A percentile compares a stretch with the other conserved stretches of the same genome.
phyloP scores from a whole-genome alignment of 2,329 filamentous ascomycete species.

The Fusarium siculi region DNA sequence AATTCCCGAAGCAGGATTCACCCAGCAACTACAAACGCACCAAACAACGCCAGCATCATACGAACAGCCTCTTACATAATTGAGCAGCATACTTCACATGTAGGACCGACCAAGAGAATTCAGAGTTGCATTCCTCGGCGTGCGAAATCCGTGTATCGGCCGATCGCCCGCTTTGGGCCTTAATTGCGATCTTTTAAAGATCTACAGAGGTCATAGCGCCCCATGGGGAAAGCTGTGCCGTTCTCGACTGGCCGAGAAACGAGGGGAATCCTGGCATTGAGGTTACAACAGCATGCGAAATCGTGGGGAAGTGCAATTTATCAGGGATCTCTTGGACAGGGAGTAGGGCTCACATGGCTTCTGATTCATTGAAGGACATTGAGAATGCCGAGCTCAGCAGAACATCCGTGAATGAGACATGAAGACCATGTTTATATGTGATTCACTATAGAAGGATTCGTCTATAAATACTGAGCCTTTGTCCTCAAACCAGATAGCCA shows the following conservation, averaged over 20 bases:
- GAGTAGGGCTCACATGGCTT: background rate
- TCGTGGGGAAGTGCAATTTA: background rate
- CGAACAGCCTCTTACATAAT: background rate
- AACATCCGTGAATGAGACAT: background rate
- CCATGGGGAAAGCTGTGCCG: slow-evolving; percentile 21
- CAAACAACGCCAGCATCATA: background rate
- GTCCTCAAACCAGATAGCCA: background rate
- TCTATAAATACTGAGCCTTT: background rate
- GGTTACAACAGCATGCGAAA: background rate
- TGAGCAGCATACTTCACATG: slow-evolving; percentile 22
- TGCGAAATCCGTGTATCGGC: background rate
- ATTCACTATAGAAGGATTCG: background rate
- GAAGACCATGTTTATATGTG: background rate
- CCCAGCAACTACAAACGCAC: background rate
- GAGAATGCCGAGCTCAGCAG: background rate
- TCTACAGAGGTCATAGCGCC: slow-evolving; percentile 10
- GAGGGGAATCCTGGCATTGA: background rate
- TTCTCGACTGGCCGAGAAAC: background rate
- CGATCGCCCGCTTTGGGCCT: slow-evolving; percentile 16
- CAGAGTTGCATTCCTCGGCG: slow-evolving; percentile 25
- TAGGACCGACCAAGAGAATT: background rate
- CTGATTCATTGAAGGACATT: background rate
- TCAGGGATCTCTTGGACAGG: background rate
- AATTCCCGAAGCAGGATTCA: background rate
- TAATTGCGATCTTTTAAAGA: slow-evolving; percentile 8